Conservation (phyloP, 1,139 yeast species). For the Meyerozyma carpophila region DNA sequence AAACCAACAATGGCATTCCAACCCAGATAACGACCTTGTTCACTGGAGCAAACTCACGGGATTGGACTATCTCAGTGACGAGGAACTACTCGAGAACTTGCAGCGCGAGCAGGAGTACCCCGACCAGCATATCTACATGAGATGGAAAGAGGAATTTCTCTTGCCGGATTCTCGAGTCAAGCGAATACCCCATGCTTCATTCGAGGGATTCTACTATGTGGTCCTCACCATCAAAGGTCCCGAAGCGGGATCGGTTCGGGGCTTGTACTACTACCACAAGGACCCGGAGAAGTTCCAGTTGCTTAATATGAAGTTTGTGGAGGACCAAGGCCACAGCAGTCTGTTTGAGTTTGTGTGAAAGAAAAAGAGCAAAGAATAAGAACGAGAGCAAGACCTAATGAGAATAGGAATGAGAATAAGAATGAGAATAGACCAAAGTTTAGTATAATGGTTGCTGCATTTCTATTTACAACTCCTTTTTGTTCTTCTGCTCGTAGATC, state of each 20-base stretch:
- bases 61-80: constrained; percentile 18
- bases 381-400: not conserved
- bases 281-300: constrained; percentile 71
- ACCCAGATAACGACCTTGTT: constrained; percentile 63
- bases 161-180: constrained; percentile 75
- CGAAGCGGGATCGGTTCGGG: constrained; percentile 56
- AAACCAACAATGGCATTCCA: constrained; percentile 53
- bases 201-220: constrained; percentile 88
- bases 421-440: not conserved
- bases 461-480: not conserved
- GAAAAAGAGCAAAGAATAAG: not conserved
- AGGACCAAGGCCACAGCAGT: constrained; percentile 22
- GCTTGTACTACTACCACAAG: constrained; percentile 70
- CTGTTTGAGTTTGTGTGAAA: constrained; percentile 18
- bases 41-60: constrained; percentile 83
- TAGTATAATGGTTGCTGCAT: no score
- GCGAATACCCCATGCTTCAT: constrained; percentile 74
- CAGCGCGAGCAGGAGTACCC: constrained; percentile 25
- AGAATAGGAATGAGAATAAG: not conserved
- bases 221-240: constrained; percentile 66
- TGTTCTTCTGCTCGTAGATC: constrained; percentile 46
- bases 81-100: constrained; percentile 21
- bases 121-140: constrained; percentile 58
- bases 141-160: constrained; percentile 90
- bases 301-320: constrained; percentile 30